phyloP scores from a whole-genome alignment of 2,329 filamentous ascomycete genomes.

The Coniochaeta sp. region DNA sequence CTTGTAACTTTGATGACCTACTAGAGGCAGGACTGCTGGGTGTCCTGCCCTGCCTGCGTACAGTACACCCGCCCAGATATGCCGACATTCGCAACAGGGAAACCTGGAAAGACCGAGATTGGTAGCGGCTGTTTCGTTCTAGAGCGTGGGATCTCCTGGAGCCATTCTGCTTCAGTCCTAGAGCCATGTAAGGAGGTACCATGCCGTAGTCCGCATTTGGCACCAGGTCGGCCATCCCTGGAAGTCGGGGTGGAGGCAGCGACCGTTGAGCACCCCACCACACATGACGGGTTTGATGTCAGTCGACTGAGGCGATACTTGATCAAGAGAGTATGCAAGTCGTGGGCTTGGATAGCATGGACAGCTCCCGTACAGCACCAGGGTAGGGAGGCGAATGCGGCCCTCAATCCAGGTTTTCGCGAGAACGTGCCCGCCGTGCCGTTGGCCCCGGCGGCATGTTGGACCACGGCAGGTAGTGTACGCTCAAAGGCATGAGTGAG shows the following conservation, averaged over 20 bases:
- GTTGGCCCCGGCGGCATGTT: conserved; percentile 7
- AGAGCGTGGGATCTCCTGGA: conserved; percentile 1
- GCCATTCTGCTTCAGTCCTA: conserved; percentile 1
- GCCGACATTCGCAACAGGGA: neutral
- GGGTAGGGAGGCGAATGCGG: conserved; percentile 6
- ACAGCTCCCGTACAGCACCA: too few relatives aligned
- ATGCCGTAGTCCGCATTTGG: neutral
- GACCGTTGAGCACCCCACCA: neutral
- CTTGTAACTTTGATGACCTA: too few relatives aligned
- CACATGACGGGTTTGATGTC: neutral
- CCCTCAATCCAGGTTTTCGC: conserved; percentile 15
- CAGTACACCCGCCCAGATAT: too few relatives aligned
- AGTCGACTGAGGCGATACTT: neutral
- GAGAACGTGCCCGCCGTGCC: conserved; percentile 8
- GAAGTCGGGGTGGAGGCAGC: neutral
- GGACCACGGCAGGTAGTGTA: conserved; percentile 8
- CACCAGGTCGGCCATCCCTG: neutral
- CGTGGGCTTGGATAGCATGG: too few relatives aligned
- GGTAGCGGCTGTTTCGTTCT: conserved; percentile 1
- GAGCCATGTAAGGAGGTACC: neutral
- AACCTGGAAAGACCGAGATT: neutral
- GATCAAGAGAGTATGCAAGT: too few relatives aligned
- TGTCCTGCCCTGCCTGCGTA: neutral
- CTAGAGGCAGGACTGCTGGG: neutral
- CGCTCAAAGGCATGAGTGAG: conserved; percentile 10